A percentile compares a stretch with the other conserved stretches of the same genome.
Evolutionary conservation across 139 green algal species (phyloP).

Genomic region (Coelastrella sp.): DNA sequence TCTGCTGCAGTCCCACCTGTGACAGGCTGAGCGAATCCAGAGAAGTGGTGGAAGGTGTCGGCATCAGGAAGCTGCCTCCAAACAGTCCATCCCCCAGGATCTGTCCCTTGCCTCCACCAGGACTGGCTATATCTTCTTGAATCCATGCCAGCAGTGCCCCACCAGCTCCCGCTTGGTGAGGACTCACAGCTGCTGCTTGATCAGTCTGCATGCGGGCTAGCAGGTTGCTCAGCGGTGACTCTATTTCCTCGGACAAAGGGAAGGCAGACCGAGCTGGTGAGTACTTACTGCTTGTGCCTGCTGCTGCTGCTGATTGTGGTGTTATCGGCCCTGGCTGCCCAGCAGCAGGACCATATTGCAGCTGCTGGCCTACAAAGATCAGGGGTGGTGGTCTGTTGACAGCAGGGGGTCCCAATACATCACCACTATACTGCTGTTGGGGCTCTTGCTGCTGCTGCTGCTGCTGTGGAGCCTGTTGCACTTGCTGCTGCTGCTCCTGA

Average conservation of each 20-base stretch:
- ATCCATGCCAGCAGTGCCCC: slow-evolving; percentile 11
- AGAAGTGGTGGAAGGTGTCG: background rate
- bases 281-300: slow-evolving; percentile 8
- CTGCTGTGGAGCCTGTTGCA: slow-evolving; percentile 1
- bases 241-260: slow-evolving; percentile 9
- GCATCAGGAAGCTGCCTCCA: slow-evolving; percentile 31
- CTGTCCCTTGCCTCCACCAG: background rate
- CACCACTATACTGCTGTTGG: slow-evolving; percentile 12
- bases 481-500: background rate
- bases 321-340: background rate
- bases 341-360: slow-evolving; percentile 35
- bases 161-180: background rate
- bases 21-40: background rate
- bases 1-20: background rate
- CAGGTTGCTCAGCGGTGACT: slow-evolving; percentile 26
- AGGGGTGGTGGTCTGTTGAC: background rate
- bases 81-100: slow-evolving; percentile 33
- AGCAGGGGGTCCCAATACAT: background rate
- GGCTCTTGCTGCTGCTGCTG: slow-evolving; percentile 18
- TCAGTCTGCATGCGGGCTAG: slow-evolving; percentile 32
- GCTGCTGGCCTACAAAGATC: slow-evolving; percentile 28
- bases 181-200: slow-evolving; percentile 28
- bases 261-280: background rate
- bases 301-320: slow-evolving; percentile 41
- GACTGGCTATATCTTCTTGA: background rate